These are phyloP conservation scores for Ogataea pilisensis DNA, from an alignment of 805 yeast genomes.

Conservation along the genomic window DNA sequence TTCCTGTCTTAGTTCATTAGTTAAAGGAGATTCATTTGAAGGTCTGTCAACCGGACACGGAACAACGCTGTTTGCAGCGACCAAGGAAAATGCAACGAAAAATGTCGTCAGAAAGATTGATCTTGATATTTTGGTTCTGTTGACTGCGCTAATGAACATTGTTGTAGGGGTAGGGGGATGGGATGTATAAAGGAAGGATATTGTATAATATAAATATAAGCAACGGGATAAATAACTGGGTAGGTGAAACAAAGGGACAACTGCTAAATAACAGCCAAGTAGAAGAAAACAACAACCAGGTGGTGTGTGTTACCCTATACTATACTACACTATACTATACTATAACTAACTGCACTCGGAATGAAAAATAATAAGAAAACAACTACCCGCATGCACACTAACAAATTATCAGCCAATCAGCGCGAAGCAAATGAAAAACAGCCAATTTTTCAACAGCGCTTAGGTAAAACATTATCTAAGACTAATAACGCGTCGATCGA, in stretches of 20 bases:
- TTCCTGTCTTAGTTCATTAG: constrained; percentile 19
- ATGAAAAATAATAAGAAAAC: too few relatives aligned
- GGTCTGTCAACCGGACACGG: constrained; percentile 45
- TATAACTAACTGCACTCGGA: too few relatives aligned
- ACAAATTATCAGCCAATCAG: too few relatives aligned
- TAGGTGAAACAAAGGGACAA: too few relatives aligned
- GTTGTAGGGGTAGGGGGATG: constrained; percentile 1
- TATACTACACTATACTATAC: too few relatives aligned
- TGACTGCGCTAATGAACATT: constrained; percentile 57
- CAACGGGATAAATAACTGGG: not conserved
- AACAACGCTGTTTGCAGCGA: constrained; percentile 30
- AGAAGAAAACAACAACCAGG: not conserved
- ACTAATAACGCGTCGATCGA: too few relatives aligned
- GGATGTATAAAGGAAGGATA: not conserved
- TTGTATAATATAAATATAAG: not conserved
- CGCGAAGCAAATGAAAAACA: too few relatives aligned
- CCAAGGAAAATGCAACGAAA: constrained; percentile 59
- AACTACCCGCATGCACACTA: too few relatives aligned
- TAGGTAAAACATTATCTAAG: too few relatives aligned
- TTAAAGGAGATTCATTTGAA: constrained; percentile 28
- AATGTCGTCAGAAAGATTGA: constrained; percentile 72
- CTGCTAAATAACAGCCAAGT: not conserved
- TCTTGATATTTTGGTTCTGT: constrained; percentile 52
- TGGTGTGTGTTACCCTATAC: too few relatives aligned
- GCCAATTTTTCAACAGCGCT: too few relatives aligned